phyloP scores from a whole-genome alignment of 805 yeast genomes.

The Teunomyces atbi region DNA sequence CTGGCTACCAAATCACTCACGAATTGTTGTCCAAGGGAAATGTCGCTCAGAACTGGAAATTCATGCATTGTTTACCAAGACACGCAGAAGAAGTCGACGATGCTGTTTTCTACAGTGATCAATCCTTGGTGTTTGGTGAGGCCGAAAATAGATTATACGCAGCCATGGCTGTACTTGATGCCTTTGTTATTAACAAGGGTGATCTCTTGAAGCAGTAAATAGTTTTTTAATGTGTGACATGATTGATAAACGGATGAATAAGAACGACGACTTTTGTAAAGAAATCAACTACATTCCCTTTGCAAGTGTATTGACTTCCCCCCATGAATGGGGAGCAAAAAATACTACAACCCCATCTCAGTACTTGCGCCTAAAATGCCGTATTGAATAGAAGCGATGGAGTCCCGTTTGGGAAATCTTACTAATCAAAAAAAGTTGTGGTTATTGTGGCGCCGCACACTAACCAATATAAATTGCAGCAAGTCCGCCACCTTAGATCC shows the following conservation, averaged over 20 bases:
- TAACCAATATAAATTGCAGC: not conserved
- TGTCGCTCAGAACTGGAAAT: slow-evolving; percentile 69
- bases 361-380: not conserved
- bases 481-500: not conserved
- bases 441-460: not conserved
- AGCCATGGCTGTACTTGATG: slow-evolving; percentile 91
- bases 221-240: not conserved
- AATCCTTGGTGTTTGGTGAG: slow-evolving; percentile 85
- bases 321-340: no score
- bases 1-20: slow-evolving; percentile 79
- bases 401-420: not conserved
- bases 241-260: not conserved
- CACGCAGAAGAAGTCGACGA: slow-evolving; percentile 93
- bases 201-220: slow-evolving; percentile 30
- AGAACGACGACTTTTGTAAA: not conserved
- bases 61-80: slow-evolving; percentile 98
- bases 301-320: no score
- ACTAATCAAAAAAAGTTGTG: not conserved
- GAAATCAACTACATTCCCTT: no score
- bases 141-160: slow-evolving; percentile 97
- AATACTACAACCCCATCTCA: no score
- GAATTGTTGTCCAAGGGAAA: slow-evolving; percentile 59
- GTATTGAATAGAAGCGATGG: not conserved
- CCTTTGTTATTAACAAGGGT: slow-evolving; percentile 84
- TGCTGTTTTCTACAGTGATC: slow-evolving; percentile 80